Base-by-base conservation (phyloP, 2,329 filamentous ascomycete species). In the Mariannaea sp. region DNA sequence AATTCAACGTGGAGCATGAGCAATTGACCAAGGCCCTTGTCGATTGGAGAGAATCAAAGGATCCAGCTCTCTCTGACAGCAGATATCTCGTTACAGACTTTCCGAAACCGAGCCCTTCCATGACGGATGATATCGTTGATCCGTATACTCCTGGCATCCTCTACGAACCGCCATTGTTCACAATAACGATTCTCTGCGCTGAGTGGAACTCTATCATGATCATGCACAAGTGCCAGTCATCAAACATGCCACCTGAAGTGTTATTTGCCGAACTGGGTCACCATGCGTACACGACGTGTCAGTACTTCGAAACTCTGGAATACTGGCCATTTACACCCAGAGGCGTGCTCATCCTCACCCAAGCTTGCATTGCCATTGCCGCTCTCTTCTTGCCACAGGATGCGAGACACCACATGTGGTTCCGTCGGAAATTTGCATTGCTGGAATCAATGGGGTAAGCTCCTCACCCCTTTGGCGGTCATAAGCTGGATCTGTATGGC, bases 331-430 rank as follows among this genome's bases (percentile, higher is more conserved):
- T 81, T 1, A 84, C 84, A 16, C 88, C 89, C 0, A 82, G 82
- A 20, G 91, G 91, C 1, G 82, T 84, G 10, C 73, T 93, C 12
- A 76, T 95, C 22, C 81, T 87, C 35, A 83, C 89, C 35, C 91
- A 96, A 67, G 85, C 90, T 10, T 85, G 84, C 61, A 75, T 97
- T 29, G 87, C 86, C 1, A 87, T 97, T 53, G 85, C 89, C 2
- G 81, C 84, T 9, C 76, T 96, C 45, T 94, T 94, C 66, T 73
- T 97, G n/a, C 90, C 89, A 0, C 85, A 84, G 58, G 89, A 96
- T 56, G 68, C 77, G 20, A 84, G 79, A 59, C 85, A 95, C 67
- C 82, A 84, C 8, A 85, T 85, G 78, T 97, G 92, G 92, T 80
- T 87, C 58, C 84, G 91, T 56, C 81, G 82, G 62, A 93, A 89